Percentiles rank a stretch among this genome's conserved stretches.
Conservation (phyloP, 805 yeast species). For the Metschnikowia vanudenii region DNA sequence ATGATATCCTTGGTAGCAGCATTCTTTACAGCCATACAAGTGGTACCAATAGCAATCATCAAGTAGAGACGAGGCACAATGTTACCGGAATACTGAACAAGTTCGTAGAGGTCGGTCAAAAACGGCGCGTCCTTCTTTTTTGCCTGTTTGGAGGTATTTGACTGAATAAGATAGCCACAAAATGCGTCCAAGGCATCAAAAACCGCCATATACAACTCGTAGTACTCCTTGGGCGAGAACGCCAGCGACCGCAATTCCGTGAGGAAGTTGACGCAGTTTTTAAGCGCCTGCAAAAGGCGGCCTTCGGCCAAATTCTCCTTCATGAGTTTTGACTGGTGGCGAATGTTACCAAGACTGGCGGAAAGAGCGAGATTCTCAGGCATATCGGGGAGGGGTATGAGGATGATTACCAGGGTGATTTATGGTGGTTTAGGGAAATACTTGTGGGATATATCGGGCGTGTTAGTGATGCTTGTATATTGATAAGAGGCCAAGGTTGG, state of each 20-base stretch:
- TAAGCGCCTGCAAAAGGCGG: slow-evolving; percentile 80
- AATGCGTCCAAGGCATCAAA: slow-evolving; percentile 78
- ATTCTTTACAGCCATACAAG: slow-evolving; percentile 72
- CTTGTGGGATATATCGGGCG: too few species aligned
- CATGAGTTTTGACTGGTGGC: slow-evolving; percentile 74
- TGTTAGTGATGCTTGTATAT: too few species aligned
- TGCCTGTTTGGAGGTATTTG: slow-evolving; percentile 62
- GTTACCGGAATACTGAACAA: slow-evolving; percentile 94
- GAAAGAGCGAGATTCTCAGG: slow-evolving; percentile 11
- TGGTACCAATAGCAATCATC: slow-evolving; percentile 94
- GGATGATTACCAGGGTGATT: too few species aligned
- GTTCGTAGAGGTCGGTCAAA: slow-evolving; percentile 85
- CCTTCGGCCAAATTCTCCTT: slow-evolving; percentile 64
- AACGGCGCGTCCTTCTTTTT: slow-evolving; percentile 30
- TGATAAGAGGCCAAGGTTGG: not conserved
- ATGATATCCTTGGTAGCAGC: slow-evolving; percentile 83
- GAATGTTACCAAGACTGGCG: slow-evolving; percentile 44
- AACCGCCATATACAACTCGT: slow-evolving; percentile 80
- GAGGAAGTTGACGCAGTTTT: slow-evolving; percentile 79
- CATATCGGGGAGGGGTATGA: slow-evolving; percentile 8
- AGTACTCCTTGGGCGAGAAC: slow-evolving; percentile 86
- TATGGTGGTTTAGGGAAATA: not conserved
- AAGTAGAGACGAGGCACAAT: slow-evolving; percentile 87
- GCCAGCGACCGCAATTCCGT: slow-evolving; percentile 75
- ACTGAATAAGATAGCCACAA: slow-evolving; percentile 60